Conservation (phyloP, 2,329 filamentous ascomycete species). For the Aspergillus fumigatus region DNA sequence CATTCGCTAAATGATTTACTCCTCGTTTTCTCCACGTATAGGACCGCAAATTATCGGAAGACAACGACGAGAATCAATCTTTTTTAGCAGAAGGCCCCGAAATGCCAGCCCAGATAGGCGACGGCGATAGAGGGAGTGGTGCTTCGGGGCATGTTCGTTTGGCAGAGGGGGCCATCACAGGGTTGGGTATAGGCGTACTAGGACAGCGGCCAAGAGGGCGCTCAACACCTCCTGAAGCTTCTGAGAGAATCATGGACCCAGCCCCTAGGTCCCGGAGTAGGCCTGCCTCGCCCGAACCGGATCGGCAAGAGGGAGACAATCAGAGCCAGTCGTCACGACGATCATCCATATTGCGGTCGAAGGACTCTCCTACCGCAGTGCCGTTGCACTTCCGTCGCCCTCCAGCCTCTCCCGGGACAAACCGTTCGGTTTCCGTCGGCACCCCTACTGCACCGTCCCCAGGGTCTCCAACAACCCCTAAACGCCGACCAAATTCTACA, state of each 20-base stretch:
- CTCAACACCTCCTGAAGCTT: slow-evolving; percentile 29
- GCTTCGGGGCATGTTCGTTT: slow-evolving; percentile 41
- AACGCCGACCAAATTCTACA: slow-evolving; percentile 46
- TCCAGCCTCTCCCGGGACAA: slow-evolving; percentile 42
- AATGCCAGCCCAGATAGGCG: slow-evolving; percentile 46
- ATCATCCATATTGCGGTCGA: slow-evolving; percentile 25
- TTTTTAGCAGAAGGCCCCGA: slow-evolving; percentile 64
- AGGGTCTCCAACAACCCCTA: slow-evolving; percentile 43
- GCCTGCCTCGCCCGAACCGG: slow-evolving; percentile 28
- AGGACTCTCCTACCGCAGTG: slow-evolving; percentile 50
- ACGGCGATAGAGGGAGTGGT: slow-evolving; percentile 33
- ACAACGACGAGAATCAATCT: slow-evolving; percentile 45
- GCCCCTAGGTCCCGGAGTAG: slow-evolving; percentile 30
- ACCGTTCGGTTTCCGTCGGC: slow-evolving; percentile 38
- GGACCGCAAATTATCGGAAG: slow-evolving; percentile 29
- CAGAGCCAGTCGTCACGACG: slow-evolving; percentile 20
- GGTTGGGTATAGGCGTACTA: slow-evolving; percentile 16
- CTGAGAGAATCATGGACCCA: slow-evolving; percentile 25
- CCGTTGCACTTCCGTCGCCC: slow-evolving; percentile 54
- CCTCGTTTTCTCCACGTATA: slow-evolving; percentile 28
- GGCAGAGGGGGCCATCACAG: slow-evolving; percentile 16
- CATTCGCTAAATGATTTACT: slow-evolving; percentile 27
- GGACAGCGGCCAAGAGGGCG: slow-evolving; percentile 31
- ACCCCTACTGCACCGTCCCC: slow-evolving; percentile 34
- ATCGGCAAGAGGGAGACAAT: slow-evolving; percentile 9